Conservation (phyloP, 2,329 filamentous ascomycete species). For the Stemphylium vesicarium region DNA sequence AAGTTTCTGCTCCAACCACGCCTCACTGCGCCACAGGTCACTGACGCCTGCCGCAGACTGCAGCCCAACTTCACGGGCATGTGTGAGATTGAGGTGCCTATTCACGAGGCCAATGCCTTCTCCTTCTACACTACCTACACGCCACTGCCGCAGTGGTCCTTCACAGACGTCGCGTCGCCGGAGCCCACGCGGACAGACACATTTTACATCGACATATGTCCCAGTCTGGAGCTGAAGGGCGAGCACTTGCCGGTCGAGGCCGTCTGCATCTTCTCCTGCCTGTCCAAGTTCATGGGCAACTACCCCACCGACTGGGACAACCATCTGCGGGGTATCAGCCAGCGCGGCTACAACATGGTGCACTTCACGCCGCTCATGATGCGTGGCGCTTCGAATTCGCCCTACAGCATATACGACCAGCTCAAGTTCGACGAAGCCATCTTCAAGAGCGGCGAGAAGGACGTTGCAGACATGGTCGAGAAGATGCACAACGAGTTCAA, state of each 20-base stretch:
- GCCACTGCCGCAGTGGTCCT: slow-evolving; percentile 79
- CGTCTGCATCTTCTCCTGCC: slow-evolving; percentile 87
- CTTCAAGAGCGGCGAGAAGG: slow-evolving; percentile 85
- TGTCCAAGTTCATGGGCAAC: slow-evolving; percentile 97
- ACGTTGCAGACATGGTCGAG: slow-evolving; percentile 76
- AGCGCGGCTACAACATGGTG: slow-evolving; percentile 97
- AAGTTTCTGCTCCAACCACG: slow-evolving; percentile 46
- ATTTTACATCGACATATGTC: slow-evolving; percentile 95
- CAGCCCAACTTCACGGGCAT: slow-evolving; percentile 90
- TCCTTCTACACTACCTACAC: slow-evolving; percentile 94
- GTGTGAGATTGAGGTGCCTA: slow-evolving; percentile 86
- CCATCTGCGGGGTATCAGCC: slow-evolving; percentile 85
- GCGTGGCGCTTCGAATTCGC: slow-evolving; percentile 89
- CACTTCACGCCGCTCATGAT: slow-evolving; percentile 95
- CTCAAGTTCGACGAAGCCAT: slow-evolving; percentile 79
- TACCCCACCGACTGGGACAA: slow-evolving; percentile 90
- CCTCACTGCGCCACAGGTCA: neutral
- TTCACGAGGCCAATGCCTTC: slow-evolving; percentile 84
- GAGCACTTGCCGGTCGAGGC: slow-evolving; percentile 81
- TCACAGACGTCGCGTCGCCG: slow-evolving; percentile 59
- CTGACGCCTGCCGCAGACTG: slow-evolving; percentile 64
- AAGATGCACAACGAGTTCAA: slow-evolving; percentile 86
- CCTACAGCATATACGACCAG: slow-evolving; percentile 96
- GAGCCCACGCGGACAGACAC: slow-evolving; percentile 71
- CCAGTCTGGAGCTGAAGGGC: slow-evolving; percentile 75